Conservation (phyloP, 768 basidiomycete species). For the Suillus americanus region DNA sequence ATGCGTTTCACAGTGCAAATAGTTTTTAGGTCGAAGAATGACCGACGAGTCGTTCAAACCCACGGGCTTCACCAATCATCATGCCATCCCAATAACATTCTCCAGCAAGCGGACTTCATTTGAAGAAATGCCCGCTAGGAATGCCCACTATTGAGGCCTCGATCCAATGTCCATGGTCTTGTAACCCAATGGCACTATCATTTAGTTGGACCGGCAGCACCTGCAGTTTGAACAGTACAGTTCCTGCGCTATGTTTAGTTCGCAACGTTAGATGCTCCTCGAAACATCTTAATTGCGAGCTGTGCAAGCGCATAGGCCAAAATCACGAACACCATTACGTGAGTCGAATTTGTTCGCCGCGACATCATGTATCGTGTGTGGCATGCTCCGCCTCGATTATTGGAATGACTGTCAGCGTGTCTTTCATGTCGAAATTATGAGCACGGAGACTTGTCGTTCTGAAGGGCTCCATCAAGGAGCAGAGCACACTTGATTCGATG, state of each 20-base stretch:
- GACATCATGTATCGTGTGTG: background rate
- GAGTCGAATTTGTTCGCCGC: background rate
- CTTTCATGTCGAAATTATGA: slow-evolving; percentile 10
- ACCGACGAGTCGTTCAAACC: background rate
- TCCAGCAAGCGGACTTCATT: background rate
- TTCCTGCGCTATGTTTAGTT: background rate
- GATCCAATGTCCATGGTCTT: background rate
- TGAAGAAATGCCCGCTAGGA: background rate
- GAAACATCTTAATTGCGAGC: background rate
- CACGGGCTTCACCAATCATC: background rate
- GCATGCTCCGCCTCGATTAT: background rate
- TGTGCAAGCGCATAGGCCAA: background rate
- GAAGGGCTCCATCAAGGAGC: slow-evolving; percentile 4
- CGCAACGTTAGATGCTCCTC: background rate
- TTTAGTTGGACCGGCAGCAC: background rate
- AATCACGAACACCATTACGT: background rate
- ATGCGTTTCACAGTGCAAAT: background rate
- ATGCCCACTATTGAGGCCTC: background rate
- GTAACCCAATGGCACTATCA: background rate
- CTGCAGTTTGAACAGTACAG: background rate
- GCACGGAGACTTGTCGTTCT: background rate
- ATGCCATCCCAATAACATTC: background rate
- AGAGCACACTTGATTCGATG: background rate
- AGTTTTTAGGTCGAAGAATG: background rate
- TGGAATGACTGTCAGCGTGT: background rate